These are phyloP conservation scores for Chlamydomonas sp. DNA, from an alignment of 139 green algal genomes.

Conservation along the genomic window DNA sequence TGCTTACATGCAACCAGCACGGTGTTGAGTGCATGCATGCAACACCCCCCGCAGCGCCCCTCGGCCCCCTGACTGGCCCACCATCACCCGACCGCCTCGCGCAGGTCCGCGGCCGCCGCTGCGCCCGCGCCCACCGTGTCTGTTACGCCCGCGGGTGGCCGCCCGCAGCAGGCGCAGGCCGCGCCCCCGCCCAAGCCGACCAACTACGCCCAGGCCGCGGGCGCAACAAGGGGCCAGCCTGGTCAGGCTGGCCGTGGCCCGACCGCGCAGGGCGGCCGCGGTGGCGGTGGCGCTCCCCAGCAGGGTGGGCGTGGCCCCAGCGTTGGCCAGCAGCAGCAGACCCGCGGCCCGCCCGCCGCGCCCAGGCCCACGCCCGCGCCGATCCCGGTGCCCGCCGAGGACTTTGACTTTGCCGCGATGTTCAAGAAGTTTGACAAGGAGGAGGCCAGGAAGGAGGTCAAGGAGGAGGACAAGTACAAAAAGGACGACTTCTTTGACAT, in stretches of 20 bases:
- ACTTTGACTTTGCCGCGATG: slow-evolving; percentile 82
- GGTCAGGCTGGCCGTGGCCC: slow-evolving; percentile 18
- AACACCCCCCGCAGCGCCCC: too few relatives aligned
- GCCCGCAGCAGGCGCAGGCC: neutral
- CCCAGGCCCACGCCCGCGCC: neutral
- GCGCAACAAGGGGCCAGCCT: neutral
- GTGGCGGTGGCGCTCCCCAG: slow-evolving; percentile 1
- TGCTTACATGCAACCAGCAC: too few relatives aligned
- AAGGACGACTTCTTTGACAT: slow-evolving; percentile 88
- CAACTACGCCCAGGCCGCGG: slow-evolving; percentile 19
- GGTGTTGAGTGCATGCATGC: too few relatives aligned
- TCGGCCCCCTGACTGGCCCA: too few relatives aligned
- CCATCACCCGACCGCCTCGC: too few relatives aligned
- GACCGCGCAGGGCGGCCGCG: slow-evolving; percentile 24
- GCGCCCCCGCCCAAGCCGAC: slow-evolving; percentile 10
- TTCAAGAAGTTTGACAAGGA: slow-evolving; percentile 82
- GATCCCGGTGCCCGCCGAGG: slow-evolving; percentile 57
- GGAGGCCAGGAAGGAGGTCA: slow-evolving; percentile 28
- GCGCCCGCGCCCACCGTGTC: slow-evolving; percentile 8
- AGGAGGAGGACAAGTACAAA: slow-evolving; percentile 21
- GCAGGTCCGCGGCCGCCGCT: neutral
- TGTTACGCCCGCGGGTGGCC: neutral
- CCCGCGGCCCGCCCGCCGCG: neutral
- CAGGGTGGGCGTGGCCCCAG: neutral
- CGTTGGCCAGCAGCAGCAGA: neutral